Evolutionary conservation across 2,329 filamentous ascomycete genomes (phyloP), one percentile per base, ranked within the genome.

Genomic region (Verticillium isaacii): DNA sequence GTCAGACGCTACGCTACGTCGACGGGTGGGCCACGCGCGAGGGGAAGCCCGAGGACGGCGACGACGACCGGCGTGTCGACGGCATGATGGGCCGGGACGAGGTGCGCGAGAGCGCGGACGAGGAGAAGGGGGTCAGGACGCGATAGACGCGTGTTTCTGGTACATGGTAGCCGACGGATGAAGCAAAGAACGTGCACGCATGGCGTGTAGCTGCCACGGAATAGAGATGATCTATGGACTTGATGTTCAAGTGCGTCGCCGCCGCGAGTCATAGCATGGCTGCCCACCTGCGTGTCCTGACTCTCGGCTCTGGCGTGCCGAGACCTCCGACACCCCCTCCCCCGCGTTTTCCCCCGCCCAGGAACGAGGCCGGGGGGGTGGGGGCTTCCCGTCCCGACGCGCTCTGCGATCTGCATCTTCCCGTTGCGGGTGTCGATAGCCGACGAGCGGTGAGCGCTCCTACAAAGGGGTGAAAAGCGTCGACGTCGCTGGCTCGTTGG

Each of bases 21-120:
- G 78, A 81, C 65, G 74, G 71, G 5, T 81, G 78, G 78, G 78
- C 78, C 15, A 85, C 82, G 64, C 77, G 78, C 29, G 78, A 82
- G 54, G 83, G 82, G 1, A 82, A 78, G 7, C 82, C 82, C 1
- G 82, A 85, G 61, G 82, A 84, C 65, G 75, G 77, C 56, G 63
- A 67, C 19, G 60, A 60, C 32, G 57, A 62, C 32, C 59, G 56
- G 1, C 57, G 57, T 2, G 57, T 59, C 23, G 64, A 58, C 34
- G 63, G 61, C 1, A 32, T 65, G 19, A 41, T 65, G 23, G 56
- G 56, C 32, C 5, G 17, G 29, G n/a, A 58, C 55, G 23, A 32
- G 23, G 5, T 15, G 55, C 1, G 52, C 45, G 45, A 25, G 45
- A 12, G 29, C 7, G 36, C 50, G 36, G 68, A 71, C 54, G 72